Conservation (phyloP, 345 rosid genomes). For the Turnera subulata region DNA sequence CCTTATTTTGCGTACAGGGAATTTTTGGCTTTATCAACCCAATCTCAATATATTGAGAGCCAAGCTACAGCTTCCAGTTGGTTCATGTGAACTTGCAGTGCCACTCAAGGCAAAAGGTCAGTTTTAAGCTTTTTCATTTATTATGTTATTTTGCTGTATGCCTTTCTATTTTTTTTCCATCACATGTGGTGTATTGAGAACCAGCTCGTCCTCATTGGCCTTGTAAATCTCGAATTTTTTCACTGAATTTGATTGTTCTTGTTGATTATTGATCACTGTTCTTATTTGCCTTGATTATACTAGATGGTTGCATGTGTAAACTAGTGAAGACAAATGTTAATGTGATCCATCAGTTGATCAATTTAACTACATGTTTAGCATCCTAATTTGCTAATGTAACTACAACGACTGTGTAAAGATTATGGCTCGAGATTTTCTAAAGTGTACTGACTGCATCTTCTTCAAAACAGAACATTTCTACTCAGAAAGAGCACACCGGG, state of each 20-base stretch:
- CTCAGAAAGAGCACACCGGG: slow-evolving; percentile 55
- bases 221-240: too few relatives aligned
- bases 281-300: not conserved
- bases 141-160: not conserved
- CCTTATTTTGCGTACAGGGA: slow-evolving; percentile 47
- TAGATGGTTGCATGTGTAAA: not conserved
- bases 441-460: not conserved
- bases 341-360: not conserved
- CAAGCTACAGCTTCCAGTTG: slow-evolving; percentile 65
- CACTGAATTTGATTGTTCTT: too few relatives aligned
- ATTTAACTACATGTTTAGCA: too few relatives aligned
- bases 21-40: slow-evolving; percentile 77
- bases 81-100: slow-evolving; percentile 85
- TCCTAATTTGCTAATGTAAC: not conserved
- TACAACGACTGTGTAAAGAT: not conserved
- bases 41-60: slow-evolving; percentile 53
- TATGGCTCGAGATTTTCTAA: not conserved
- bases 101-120: slow-evolving; percentile 82
- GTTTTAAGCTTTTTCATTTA: slow-evolving; percentile 12
- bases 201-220: not conserved
- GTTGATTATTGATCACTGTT: not conserved
- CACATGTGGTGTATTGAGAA: not conserved
- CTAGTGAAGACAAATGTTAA: not conserved
- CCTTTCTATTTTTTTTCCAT: not conserved
- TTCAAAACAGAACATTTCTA: slow-evolving; percentile 51